Evolutionary conservation across 345 rosid genomes (phyloP), one percentile per base, ranked within the genome.

Genomic region (Brassica nigra): DNA sequence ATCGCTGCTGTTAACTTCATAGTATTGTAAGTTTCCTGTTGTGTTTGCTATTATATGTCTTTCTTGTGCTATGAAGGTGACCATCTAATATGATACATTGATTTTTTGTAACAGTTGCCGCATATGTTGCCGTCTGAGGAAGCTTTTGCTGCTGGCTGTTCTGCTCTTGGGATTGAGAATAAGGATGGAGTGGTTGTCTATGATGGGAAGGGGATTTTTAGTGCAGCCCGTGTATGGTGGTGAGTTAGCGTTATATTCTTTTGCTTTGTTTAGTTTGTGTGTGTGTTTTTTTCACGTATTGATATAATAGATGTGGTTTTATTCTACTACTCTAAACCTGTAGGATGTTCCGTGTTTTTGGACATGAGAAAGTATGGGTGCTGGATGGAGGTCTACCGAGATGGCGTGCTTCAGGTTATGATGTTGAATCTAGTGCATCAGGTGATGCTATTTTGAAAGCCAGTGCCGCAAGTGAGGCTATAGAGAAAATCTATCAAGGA

Each of bases 151-250:
- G 99, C 97, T 44, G 99, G 95, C 69, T 97, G 82, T 66, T 93
- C 99, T 77, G 91, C 97, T 74, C 97, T 93, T 79, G 99, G 97
- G 62, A 90, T 96, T 55, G 84, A 90, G 18, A 96, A 96, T 81
- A 90, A 90, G 52, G 92, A 93, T 81, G 94, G 89, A 47, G 62
- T 96, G 36, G 92, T 96, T 80, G 99, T 96, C 77, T 96, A 96
- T 80, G 99, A 96, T 88, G 99, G 92, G 63, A 93, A 93, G 86
- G 97, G 97, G 18, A 83, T 93, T 80, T 96, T 90, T 76, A 93
- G 99, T 80, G 98, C 99, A 64, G 97, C 99, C 79, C 98, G 99
- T 75, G 98, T 93, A 63, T 93, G 97, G 97, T 96, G 99, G 99
- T 96, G 84, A 85, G 97, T 86, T 62, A 7, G 1, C 34, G 10